A percentile compares a stretch with the other conserved stretches of the same genome.
Evolutionary conservation across 768 basidiomycete genomes (phyloP).

Genomic region (Mycena polygramma): DNA sequence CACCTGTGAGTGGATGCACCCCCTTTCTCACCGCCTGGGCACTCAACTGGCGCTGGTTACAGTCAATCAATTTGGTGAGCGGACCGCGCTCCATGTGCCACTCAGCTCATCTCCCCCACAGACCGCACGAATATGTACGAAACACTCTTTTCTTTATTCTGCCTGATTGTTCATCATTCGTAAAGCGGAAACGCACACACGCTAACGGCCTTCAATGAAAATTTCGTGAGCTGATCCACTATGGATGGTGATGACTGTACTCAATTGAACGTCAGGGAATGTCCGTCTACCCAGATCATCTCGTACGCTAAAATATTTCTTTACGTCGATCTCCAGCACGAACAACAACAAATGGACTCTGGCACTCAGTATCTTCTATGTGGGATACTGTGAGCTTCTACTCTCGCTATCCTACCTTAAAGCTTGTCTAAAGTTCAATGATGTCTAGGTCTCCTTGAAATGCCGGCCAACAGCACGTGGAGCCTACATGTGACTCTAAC

Average conservation of each 20-base stretch:
- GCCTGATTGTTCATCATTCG: too few species aligned
- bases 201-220: slow-evolving; percentile 63
- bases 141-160: slow-evolving; percentile 1
- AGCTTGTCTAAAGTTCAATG: too few species aligned
- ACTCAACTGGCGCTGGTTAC: slow-evolving; percentile 10
- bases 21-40: slow-evolving; percentile 31
- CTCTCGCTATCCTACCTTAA: neutral
- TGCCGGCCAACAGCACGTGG: slow-evolving; percentile 65
- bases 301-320: neutral
- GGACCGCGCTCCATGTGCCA: neutral
- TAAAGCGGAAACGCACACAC: slow-evolving; percentile 67
- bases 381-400: slow-evolving; percentile 63
- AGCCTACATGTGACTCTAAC: neutral
- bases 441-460: slow-evolving; percentile 62
- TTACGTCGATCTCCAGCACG: slow-evolving; percentile 37
- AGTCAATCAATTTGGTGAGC: slow-evolving; percentile 65
- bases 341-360: slow-evolving; percentile 69
- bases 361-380: slow-evolving; percentile 70
- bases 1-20: slow-evolving; percentile 55
- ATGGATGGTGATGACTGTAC: neutral
- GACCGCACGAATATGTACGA: slow-evolving; percentile 70
- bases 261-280: slow-evolving; percentile 53
- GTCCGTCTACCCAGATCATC: neutral
- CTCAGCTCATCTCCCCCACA: slow-evolving; percentile 37
- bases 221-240: slow-evolving; percentile 55